Conservation (phyloP, 352 stramenopile genomes). For the Aphanomyces euteiches region DNA sequence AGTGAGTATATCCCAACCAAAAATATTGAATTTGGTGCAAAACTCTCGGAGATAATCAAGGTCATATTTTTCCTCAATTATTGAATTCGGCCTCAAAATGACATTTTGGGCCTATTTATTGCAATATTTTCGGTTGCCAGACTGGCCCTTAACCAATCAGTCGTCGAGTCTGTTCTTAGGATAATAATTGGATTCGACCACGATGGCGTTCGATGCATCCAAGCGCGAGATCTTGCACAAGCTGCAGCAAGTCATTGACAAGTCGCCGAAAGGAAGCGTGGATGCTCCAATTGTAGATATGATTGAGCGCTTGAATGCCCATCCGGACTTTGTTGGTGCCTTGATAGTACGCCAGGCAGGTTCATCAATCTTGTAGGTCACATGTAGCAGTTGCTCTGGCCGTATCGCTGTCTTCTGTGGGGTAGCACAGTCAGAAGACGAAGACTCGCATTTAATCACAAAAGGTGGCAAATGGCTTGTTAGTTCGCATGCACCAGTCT, state of each 20-base stretch:
- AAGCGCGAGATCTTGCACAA: constrained; percentile 85
- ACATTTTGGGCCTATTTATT: no score
- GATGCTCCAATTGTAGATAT: constrained; percentile 86
- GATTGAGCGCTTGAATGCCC: constrained; percentile 81
- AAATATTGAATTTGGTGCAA: no score
- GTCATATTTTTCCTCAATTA: no score
- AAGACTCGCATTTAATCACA: constrained; percentile 57
- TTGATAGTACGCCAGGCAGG: background rate
- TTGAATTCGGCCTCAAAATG: no score
- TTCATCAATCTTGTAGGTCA: constrained; percentile 48
- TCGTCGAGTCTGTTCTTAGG: no score
- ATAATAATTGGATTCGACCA: background rate
- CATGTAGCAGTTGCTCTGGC: constrained; percentile 88
- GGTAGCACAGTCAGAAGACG: constrained; percentile 35
- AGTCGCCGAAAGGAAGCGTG: constrained; percentile 88
- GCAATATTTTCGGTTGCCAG: no score
- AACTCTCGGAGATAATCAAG: no score
- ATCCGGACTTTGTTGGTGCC: constrained; percentile 71
- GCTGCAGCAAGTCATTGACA: constrained; percentile 77
- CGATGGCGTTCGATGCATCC: constrained; percentile 63
- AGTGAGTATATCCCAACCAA: no score
- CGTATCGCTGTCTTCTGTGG: constrained; percentile 85
- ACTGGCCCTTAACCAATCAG: no score
- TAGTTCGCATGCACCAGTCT: constrained; percentile 71
- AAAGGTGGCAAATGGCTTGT: constrained; percentile 89